Conservation (phyloP, 495 filamentous ascomycete species). For the Pseudotulostoma volvatum region DNA sequence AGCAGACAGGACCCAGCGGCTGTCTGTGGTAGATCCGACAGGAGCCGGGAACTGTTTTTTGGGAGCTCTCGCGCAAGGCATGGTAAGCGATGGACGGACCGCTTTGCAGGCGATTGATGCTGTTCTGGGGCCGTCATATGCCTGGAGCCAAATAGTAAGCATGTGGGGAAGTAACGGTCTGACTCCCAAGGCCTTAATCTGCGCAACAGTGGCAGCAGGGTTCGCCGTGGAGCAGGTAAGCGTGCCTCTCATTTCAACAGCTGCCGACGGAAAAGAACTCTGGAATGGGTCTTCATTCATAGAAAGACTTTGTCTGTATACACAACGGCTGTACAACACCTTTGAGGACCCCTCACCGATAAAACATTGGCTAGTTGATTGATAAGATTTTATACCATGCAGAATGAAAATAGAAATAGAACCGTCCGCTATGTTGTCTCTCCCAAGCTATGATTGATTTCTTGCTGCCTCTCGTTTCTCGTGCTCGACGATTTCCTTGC, state of each 20-base stretch:
- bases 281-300: slow-evolving; percentile 58
- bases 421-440: neutral
- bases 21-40: slow-evolving; percentile 71
- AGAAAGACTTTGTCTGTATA: slow-evolving; percentile 37
- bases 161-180: slow-evolving; percentile 19
- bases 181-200: slow-evolving; percentile 53
- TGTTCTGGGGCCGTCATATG: slow-evolving; percentile 15
- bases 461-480: slow-evolving; percentile 45
- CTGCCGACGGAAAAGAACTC: slow-evolving; percentile 41
- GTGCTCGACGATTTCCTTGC: slow-evolving; percentile 76
- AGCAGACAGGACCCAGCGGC: slow-evolving; percentile 12
- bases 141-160: slow-evolving; percentile 17
- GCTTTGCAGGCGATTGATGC: slow-evolving; percentile 21
- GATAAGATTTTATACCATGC: slow-evolving; percentile 13
- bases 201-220: slow-evolving; percentile 74
- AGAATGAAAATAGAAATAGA: slow-evolving; percentile 1
- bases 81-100: slow-evolving; percentile 40
- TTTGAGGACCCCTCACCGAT: slow-evolving; percentile 29
- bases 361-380: slow-evolving; percentile 32
- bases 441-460: slow-evolving; percentile 33
- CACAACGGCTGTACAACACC: slow-evolving; percentile 30
- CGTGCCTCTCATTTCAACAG: slow-evolving; percentile 43
- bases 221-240: slow-evolving; percentile 93
- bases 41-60: slow-evolving; percentile 94
- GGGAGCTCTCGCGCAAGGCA: slow-evolving; percentile 61